Conservation (phyloP, 169 alveolate genomes). For the Eimeria brunetti region DNA sequence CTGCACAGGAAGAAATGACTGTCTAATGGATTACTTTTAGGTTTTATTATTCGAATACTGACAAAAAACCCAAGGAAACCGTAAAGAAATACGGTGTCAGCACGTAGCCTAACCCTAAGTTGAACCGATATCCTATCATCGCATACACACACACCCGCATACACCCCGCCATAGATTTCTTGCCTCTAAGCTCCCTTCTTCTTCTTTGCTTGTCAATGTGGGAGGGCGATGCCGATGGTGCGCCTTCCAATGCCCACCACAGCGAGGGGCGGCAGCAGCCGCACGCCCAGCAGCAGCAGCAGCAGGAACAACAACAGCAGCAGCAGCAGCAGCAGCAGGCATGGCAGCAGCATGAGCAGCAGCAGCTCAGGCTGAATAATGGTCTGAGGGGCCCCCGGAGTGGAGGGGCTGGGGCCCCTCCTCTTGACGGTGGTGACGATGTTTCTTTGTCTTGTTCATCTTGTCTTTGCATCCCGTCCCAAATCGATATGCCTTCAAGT, state of each 20-base stretch:
- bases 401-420: background rate
- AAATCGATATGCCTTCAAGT: background rate
- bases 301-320: constrained; percentile 17
- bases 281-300: background rate
- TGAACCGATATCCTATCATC: no score
- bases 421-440: background rate
- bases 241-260: background rate
- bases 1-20: background rate
- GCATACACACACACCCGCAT: no score
- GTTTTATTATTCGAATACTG: background rate
- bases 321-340: constrained; percentile 8
- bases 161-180: background rate
- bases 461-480: background rate
- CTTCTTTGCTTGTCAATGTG: constrained; percentile 3
- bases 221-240: constrained; percentile 25
- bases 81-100: background rate
- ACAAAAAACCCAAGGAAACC: background rate
- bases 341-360: background rate
- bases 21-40: background rate
- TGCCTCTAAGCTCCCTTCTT: background rate
- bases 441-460: background rate
- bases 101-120: background rate
- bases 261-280: background rate
- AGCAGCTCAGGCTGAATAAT: background rate
- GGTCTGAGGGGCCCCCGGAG: background rate